A percentile compares a stretch with the other conserved stretches of the same genome.
These are phyloP conservation scores for Solanum appendiculatum DNA, from an alignment of 257 asterid genomes.

Conservation along the genomic window DNA sequence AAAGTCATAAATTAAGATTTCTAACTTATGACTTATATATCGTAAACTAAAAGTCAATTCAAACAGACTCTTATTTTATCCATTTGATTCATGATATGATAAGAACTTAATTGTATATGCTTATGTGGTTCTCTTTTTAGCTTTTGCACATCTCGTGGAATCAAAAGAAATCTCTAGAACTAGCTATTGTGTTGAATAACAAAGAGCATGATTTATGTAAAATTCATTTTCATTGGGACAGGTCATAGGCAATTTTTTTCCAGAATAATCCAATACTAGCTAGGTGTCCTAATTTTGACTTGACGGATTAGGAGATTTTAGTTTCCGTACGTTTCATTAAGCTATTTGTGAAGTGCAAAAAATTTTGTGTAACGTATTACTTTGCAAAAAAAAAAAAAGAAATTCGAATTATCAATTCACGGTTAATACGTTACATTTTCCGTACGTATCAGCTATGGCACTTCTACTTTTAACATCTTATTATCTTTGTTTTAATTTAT, in stretches of 20 bases:
- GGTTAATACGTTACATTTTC: neutral
- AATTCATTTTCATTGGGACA: neutral
- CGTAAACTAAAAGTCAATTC: too few species aligned
- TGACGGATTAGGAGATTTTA: neutral
- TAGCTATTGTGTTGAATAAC: neutral
- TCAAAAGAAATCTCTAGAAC: neutral
- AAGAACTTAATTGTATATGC: neutral
- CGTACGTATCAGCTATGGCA: neutral
- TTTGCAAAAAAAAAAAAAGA: neutral
- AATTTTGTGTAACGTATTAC: neutral
- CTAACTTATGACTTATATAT: too few species aligned
- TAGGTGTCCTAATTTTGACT: neutral
- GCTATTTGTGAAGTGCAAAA: neutral
- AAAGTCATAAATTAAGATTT: too few species aligned
- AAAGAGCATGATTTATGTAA: neutral
- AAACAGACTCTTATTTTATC: neutral
- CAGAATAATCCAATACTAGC: neutral
- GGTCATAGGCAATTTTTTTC: neutral
- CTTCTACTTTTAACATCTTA: neutral
- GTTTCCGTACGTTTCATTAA: neutral
- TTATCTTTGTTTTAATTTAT: too few species aligned
- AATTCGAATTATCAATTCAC: neutral
- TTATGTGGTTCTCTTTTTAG: neutral
- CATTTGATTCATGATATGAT: neutral
- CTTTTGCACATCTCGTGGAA: neutral